Percentiles rank a stretch among this genome's conserved stretches.
Conservation (phyloP, 2,329 filamentous ascomycete genomes). For the Penicillium paneum region DNA sequence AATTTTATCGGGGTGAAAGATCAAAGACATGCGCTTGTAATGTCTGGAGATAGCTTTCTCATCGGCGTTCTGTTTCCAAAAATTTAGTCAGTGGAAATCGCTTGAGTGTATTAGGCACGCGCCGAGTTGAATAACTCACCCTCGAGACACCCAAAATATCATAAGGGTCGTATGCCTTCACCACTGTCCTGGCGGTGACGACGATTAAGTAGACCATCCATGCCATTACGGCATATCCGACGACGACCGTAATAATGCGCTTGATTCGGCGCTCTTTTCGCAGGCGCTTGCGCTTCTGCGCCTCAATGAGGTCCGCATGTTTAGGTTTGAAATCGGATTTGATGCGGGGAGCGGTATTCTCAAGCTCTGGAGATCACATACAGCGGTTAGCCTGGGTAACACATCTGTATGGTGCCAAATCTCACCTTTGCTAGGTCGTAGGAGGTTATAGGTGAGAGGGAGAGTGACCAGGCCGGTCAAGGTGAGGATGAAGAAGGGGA, state of each 20-base stretch:
- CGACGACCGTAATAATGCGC: constrained; percentile 69
- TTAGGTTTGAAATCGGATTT: constrained; percentile 75
- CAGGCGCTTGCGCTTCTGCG: constrained; percentile 79
- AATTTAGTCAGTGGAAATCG: background rate
- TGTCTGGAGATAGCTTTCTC: constrained; percentile 91
- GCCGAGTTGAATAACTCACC: constrained; percentile 47
- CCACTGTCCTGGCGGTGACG: constrained; percentile 66
- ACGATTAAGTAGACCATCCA: constrained; percentile 90
- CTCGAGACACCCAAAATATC: constrained; percentile 85
- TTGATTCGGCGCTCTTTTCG: constrained; percentile 86
- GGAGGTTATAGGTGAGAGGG: constrained; percentile 82
- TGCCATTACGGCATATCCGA: constrained; percentile 79
- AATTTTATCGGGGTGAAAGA: constrained; percentile 90
- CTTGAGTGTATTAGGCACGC: background rate
- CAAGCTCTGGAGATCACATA: constrained; percentile 53
- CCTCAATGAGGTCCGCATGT: constrained; percentile 78
- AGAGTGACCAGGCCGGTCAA: constrained; percentile 82
- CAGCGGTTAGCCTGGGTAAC: background rate
- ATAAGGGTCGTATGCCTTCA: constrained; percentile 94
- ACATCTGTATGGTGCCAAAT: background rate
- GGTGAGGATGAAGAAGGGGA: constrained; percentile 97
- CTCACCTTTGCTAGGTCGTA: constrained; percentile 70
- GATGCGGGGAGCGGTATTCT: constrained; percentile 78
- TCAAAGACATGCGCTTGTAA: constrained; percentile 82
- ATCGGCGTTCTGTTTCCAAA: constrained; percentile 60